A percentile compares a stretch with the other conserved stretches of the same genome.
Conservation (phyloP, 2,329 filamentous ascomycete species). For the Neopestalotiopsis clavispora region DNA sequence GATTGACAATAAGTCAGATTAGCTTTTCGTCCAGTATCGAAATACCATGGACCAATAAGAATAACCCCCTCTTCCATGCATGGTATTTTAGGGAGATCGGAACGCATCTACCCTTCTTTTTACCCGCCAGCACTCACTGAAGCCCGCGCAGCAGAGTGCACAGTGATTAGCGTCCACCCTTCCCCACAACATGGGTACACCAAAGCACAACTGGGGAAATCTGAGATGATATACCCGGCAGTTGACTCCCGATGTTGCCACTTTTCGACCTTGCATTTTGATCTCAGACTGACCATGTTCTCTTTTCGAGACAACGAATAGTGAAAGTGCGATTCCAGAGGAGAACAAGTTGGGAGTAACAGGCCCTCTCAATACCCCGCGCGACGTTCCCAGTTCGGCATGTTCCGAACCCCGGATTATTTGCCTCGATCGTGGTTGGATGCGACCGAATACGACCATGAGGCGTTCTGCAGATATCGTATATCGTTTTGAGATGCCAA, state of each 20-base stretch:
- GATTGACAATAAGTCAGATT: background rate
- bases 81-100: no score
- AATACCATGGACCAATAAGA: background rate
- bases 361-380: background rate
- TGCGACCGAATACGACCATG: background rate
- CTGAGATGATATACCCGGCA: background rate
- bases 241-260: background rate
- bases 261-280: no score
- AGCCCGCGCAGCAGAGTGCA: no score
- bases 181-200: background rate
- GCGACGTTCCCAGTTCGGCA: background rate
- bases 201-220: background rate
- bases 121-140: no score
- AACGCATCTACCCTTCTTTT: no score
- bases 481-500: background rate
- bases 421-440: background rate
- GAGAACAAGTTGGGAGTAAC: no score
- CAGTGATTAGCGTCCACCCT: background rate
- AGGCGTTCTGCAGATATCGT: background rate
- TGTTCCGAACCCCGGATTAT: background rate
- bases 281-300: no score
- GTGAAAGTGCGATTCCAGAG: no score
- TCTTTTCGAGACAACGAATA: no score
- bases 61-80: background rate
- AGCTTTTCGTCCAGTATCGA: background rate